Evolutionary conservation across 768 basidiomycete genomes (phyloP), one percentile per base, ranked within the genome.

Genomic region (Termitomyces sp.): DNA sequence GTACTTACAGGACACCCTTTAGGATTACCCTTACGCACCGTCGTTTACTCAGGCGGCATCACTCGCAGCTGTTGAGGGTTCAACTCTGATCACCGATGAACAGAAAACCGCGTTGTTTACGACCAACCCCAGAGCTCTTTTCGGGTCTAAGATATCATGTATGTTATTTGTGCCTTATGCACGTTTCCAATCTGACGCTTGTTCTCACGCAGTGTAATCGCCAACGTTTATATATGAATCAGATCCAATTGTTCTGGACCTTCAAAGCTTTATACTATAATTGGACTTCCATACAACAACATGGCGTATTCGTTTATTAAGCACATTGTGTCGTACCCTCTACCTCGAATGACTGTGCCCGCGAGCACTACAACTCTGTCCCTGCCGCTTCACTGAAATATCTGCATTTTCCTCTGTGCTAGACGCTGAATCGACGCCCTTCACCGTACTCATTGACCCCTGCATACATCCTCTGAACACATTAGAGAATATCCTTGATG

Each of bases 21-120:
- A 73, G 69, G 69, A 74, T 54, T 72, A 62, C 60, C 69, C 71
- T 5, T 67, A 65, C 34, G 64, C 64, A 8, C 64, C 65, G 53
- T 53, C 58, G 2, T 65, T 55, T 39, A 63, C 62, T 39, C 62
- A 67, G 36, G 62, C 55, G 18, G 60, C 49, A 31, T 65, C 64
- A 8, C 61, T 67, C 9, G 59, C 58, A 10, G 64, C 65, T 13
- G 51, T 63, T 12, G 46, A 59, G 34, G 49, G 29, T 32, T 61
- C 60, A n/a, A 29, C 59, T 24, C 34, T 61, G 16, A 47, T 67
- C 14, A 61, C 46, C 20, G 57, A 54, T 53, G 58, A 39, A 4
- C 56, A 63, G 34, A 66, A 61, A 44, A 54, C 51, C 3, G 57
- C 58, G 2, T 29, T 67, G 29, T 67, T 67, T 50, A 58, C 59